Conservation (phyloP, 164 flowering plant species). For the Stephania japonica region DNA sequence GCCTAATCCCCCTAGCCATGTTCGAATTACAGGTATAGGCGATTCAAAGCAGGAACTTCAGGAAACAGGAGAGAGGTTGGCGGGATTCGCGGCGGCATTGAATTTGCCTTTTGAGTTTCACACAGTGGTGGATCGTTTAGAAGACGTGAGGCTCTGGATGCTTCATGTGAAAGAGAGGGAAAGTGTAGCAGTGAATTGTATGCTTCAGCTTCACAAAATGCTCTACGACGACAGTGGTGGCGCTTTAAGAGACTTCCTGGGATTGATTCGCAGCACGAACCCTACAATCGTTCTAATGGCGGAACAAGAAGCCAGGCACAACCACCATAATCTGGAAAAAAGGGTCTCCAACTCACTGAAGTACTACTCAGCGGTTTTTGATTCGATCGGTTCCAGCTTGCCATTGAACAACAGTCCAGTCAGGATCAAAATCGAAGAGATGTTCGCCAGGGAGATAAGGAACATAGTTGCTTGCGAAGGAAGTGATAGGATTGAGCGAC, state of each 20-base stretch:
- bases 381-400: slow-evolving; percentile 50
- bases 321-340: slow-evolving; percentile 38
- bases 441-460: slow-evolving; percentile 73
- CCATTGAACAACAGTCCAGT: slow-evolving; percentile 43
- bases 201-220: slow-evolving; percentile 73
- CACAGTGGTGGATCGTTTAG: slow-evolving; percentile 82
- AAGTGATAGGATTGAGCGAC: slow-evolving; percentile 70
- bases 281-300: slow-evolving; percentile 56
- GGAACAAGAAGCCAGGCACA: slow-evolving; percentile 84
- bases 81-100: slow-evolving; percentile 66
- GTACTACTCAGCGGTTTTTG: slow-evolving; percentile 82
- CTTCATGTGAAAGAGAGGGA: slow-evolving; percentile 90
- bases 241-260: slow-evolving; percentile 63
- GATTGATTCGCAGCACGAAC: slow-evolving; percentile 69
- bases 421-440: slow-evolving; percentile 74
- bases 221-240: slow-evolving; percentile 64
- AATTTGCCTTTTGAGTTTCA: slow-evolving; percentile 83
- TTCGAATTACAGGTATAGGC: slow-evolving; percentile 88
- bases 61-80: slow-evolving; percentile 79
- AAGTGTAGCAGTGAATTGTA: slow-evolving; percentile 74
- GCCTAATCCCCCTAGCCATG: slow-evolving; percentile 71
- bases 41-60: slow-evolving; percentile 83
- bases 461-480: slow-evolving; percentile 86
- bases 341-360: slow-evolving; percentile 61
- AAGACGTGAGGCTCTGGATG: slow-evolving; percentile 98